These are phyloP conservation scores for Phytomonas sp. DNA, from an alignment of 208 protist genomes.

Conservation along the genomic window DNA sequence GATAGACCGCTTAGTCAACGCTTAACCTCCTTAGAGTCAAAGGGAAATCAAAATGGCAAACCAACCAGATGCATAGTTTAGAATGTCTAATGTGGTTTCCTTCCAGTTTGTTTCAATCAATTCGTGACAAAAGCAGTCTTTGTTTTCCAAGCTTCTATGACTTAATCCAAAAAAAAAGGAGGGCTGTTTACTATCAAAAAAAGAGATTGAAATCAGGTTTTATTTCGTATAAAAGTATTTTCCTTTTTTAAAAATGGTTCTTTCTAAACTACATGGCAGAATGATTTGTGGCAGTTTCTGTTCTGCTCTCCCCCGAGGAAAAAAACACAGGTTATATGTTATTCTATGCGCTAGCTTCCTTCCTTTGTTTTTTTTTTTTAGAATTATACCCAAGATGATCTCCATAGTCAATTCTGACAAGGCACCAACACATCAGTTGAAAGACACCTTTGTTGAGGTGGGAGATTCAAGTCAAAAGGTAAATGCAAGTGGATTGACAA, in stretches of 20 bases:
- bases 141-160: neutral
- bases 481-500: neutral
- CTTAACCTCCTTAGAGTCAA: neutral
- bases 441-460: neutral
- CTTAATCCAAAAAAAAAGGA: neutral
- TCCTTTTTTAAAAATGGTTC: neutral
- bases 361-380: constrained; percentile 12
- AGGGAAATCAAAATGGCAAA: neutral
- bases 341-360: constrained; percentile 1
- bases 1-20: too few relatives aligned
- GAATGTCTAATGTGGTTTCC: neutral
- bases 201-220: neutral
- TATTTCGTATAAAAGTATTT: constrained; percentile 1
- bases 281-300: constrained; percentile 11
- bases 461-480: neutral
- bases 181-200: constrained; percentile 7
- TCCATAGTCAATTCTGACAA: neutral
- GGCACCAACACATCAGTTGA: neutral
- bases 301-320: neutral
- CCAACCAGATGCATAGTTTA: neutral
- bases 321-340: neutral
- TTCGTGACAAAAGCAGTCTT: neutral
- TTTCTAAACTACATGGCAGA: constrained; percentile 7
- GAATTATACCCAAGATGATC: neutral
- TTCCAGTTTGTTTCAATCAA: neutral